phyloP scores from a whole-genome alignment of 495 filamentous ascomycete species.

The Annulohypoxylon moriforme region DNA sequence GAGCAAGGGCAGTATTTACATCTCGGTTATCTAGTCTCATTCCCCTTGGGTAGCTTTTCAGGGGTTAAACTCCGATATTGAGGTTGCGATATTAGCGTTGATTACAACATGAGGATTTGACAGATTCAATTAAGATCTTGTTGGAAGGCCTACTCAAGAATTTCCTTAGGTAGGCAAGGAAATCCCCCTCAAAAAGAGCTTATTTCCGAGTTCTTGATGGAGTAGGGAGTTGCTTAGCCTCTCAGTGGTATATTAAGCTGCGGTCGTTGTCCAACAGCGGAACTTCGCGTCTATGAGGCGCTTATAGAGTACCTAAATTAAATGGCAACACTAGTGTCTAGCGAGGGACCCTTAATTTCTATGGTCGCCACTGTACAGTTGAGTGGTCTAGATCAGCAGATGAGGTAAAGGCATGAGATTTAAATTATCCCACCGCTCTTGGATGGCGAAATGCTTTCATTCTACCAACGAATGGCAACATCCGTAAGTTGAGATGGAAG shows the following conservation, averaged over 20 bases:
- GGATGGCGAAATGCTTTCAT: slow-evolving; percentile 25
- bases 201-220: not conserved
- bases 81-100: not conserved
- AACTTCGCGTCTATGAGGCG: slow-evolving; percentile 25
- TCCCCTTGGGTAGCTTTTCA: not conserved
- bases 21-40: slow-evolving; percentile 23
- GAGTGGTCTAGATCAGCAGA: not conserved
- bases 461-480: slow-evolving; percentile 33
- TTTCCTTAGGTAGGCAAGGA: not conserved
- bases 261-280: not conserved
- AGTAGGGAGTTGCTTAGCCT: not conserved
- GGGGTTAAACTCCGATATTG: slow-evolving; percentile 2
- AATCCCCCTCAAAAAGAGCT: not conserved
- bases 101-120: not conserved
- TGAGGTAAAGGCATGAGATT: slow-evolving; percentile 9
- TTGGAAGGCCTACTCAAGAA: not conserved
- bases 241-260: slow-evolving; percentile 1
- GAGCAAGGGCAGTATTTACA: slow-evolving; percentile 4
- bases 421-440: slow-evolving; percentile 38
- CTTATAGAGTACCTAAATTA: slow-evolving; percentile 23
- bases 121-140: not conserved
- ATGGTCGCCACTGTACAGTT: slow-evolving; percentile 12
- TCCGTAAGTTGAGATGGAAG: not conserved
- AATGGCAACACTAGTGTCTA: slow-evolving; percentile 4
- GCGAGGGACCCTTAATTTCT: slow-evolving; percentile 22